Conservation (phyloP, 2,329 filamentous ascomycete species). For the Periconia sp. region DNA sequence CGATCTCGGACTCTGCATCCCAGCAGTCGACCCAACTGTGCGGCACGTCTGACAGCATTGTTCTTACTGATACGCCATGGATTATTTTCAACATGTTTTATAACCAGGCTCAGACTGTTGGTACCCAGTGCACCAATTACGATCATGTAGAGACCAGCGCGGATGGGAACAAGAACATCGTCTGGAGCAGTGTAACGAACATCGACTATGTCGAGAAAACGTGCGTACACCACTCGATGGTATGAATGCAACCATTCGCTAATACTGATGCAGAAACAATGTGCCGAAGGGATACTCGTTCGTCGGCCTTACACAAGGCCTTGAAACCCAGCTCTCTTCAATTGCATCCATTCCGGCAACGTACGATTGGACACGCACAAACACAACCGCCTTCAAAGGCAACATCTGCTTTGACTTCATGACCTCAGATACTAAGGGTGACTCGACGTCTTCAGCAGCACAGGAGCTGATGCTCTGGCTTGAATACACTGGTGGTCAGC, state of each 20-base stretch:
- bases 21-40: slow-evolving; percentile 23
- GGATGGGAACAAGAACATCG: slow-evolving; percentile 42
- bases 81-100: slow-evolving; percentile 57
- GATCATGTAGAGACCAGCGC: slow-evolving; percentile 33
- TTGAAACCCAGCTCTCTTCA: slow-evolving; percentile 47
- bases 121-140: slow-evolving; percentile 51
- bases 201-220: slow-evolving; percentile 42
- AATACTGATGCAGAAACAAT: no score
- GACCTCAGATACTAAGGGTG: slow-evolving; percentile 51
- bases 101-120: slow-evolving; percentile 47
- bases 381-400: slow-evolving; percentile 51
- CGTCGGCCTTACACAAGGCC: slow-evolving; percentile 51
- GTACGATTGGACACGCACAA: slow-evolving; percentile 50
- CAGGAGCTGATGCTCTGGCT: slow-evolving; percentile 57
- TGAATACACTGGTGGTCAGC: slow-evolving; percentile 52
- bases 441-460: slow-evolving; percentile 47
- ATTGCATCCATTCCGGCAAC: slow-evolving; percentile 50
- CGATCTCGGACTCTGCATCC: slow-evolving; percentile 17
- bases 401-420: slow-evolving; percentile 55
- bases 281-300: slow-evolving; percentile 55
- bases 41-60: slow-evolving; percentile 20
- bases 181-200: slow-evolving; percentile 49
- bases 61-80: slow-evolving; percentile 50
- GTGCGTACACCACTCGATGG: slow-evolving; percentile 15
- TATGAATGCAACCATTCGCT: no score